Evolutionary conservation across 495 filamentous ascomycete genomes (phyloP).

Genomic region (Jackrogersella minutella): DNA sequence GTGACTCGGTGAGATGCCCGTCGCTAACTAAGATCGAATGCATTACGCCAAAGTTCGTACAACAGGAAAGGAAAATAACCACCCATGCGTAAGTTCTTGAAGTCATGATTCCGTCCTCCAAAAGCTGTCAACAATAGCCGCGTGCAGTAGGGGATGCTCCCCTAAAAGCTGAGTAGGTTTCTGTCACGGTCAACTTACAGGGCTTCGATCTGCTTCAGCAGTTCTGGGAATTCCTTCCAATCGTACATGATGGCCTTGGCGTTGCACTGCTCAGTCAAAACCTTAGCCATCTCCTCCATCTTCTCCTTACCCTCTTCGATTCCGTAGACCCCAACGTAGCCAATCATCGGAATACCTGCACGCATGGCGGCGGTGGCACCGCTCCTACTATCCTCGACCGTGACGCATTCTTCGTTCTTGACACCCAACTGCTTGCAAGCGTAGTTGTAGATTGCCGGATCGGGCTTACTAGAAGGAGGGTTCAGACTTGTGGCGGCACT

Average conservation of each 20-base stretch:
- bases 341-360: constrained; percentile 84
- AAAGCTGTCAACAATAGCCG: background rate
- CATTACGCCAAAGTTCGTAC: constrained; percentile 6
- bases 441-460: constrained; percentile 90
- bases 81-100: constrained; percentile 11
- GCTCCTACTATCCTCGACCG: constrained; percentile 90
- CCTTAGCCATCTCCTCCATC: constrained; percentile 74
- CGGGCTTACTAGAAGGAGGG: constrained; percentile 86
- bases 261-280: constrained; percentile 70
- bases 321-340: constrained; percentile 84
- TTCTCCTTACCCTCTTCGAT: constrained; percentile 65
- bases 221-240: constrained; percentile 81
- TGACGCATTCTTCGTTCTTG: constrained; percentile 77
- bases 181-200: constrained; percentile 32
- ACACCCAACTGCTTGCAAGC: constrained; percentile 79
- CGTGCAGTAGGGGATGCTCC: constrained; percentile 8
- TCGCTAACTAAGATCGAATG: constrained; percentile 6
- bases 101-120: constrained; percentile 6
- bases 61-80: constrained; percentile 6
- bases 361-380: constrained; percentile 81
- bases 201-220: constrained; percentile 71
- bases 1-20: constrained; percentile 12
- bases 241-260: constrained; percentile 81
- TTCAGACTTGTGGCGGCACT: constrained; percentile 81
- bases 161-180: background rate